These are phyloP conservation scores for Diaporthe vaccinii DNA, from an alignment of 2,329 filamentous ascomycete species.

Conservation along the genomic window DNA sequence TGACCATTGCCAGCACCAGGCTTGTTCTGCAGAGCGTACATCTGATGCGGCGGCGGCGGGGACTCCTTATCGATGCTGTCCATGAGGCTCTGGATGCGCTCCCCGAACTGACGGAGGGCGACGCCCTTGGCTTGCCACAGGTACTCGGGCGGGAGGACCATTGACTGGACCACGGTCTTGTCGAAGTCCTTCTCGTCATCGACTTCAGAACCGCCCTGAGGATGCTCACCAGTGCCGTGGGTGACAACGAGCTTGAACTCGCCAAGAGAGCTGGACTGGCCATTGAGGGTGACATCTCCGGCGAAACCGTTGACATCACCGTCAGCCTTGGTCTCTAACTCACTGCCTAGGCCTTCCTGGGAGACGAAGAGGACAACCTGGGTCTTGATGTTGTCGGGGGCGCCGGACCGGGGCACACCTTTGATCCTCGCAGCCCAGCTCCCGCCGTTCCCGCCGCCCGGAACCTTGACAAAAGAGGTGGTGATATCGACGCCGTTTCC, in stretches of 20 bases:
- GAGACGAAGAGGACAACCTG: conserved; percentile 86
- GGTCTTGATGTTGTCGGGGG: conserved; percentile 76
- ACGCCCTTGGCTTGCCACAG: conserved; percentile 86
- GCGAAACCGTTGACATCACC: conserved; percentile 64
- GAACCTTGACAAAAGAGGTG: conserved; percentile 93
- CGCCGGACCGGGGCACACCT: conserved; percentile 81
- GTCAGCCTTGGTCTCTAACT: conserved; percentile 70
- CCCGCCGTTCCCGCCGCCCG: conserved; percentile 86
- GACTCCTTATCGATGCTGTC: conserved; percentile 57
- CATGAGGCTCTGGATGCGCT: conserved; percentile 63
- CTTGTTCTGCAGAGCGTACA: conserved; percentile 82
- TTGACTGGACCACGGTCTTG: conserved; percentile 80
- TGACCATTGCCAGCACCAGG: conserved; percentile 84
- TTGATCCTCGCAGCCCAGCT: conserved; percentile 93
- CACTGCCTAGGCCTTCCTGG: conserved; percentile 77
- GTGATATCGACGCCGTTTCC: conserved; percentile 91
- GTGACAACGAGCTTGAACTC: conserved; percentile 85
- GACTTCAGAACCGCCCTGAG: conserved; percentile 74
- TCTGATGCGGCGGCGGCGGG: conserved; percentile 84
- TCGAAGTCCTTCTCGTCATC: conserved; percentile 79
- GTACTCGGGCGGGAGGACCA: conserved; percentile 74
- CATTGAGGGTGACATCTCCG: conserved; percentile 77
- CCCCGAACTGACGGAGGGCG: conserved; percentile 67
- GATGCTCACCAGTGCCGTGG: conserved; percentile 74
- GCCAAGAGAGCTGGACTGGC: conserved; percentile 79